Conservation (phyloP, 257 asterid species). For the Orobanche coerulescens region DNA sequence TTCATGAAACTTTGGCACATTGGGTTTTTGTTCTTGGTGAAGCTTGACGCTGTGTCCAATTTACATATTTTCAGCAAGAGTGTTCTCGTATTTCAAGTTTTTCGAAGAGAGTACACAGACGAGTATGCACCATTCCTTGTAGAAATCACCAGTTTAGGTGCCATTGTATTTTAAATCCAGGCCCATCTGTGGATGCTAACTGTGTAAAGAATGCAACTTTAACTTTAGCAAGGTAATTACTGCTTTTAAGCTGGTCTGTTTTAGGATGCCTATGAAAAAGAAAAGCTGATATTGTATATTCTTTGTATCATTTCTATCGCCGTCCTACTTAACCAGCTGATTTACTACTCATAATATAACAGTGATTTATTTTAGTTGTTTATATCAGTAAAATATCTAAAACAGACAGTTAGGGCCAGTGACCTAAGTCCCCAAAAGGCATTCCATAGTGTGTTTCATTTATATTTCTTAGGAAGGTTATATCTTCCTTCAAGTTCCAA, state of each 20-base stretch:
- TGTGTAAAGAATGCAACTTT: conserved; percentile 49
- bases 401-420: not conserved
- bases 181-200: conserved; percentile 40
- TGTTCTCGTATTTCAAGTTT: conserved; percentile 50
- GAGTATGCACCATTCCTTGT: conserved; percentile 33
- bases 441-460: not conserved
- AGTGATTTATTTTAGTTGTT: conserved; percentile 11
- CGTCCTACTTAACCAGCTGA: not conserved
- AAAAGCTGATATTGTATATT: not conserved
- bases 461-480: not conserved
- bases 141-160: conserved; percentile 48
- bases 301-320: not conserved
- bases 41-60: conserved; percentile 16
- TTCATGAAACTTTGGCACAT: not conserved
- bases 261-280: not conserved
- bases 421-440: conserved; percentile 9
- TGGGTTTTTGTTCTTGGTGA: conserved; percentile 10
- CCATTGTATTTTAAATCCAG: conserved; percentile 48
- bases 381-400: not conserved
- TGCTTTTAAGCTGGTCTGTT: conserved; percentile 7
- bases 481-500: not conserved
- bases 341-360: conserved; percentile 3
- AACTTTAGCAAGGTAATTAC: conserved; percentile 56
- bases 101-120: conserved; percentile 37
- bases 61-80: conserved; percentile 42